Base-by-base conservation (phyloP, 352 stramenopile genomes). In the Globisporangium acanthophoron region DNA sequence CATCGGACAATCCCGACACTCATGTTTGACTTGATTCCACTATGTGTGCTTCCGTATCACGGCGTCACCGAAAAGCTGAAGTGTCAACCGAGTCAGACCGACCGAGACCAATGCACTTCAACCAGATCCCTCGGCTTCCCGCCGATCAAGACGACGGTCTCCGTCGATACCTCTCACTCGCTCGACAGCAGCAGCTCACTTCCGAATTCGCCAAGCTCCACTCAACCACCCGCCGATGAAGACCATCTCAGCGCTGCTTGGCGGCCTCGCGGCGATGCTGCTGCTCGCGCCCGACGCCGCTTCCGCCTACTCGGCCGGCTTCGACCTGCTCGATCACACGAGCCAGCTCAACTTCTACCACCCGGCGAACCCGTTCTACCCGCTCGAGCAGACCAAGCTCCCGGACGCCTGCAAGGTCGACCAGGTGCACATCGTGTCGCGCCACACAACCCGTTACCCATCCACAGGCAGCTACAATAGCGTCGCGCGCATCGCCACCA, bases 281-380 rank as follows among this genome's bases (percentile, higher is more conserved):
- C 45, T 64, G 44, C 45, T 79, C 35, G 29, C 33, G 9, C 29
- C 52, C 8, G 39, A 54, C 35, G 44, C 48, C 8, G 55, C 46
- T 1, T 55, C 55, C 5, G 69, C 67, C 1, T 76, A 76, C 65
- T 82, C 64, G 27, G 60, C 71, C 27, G 44, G 58, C 35, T 85
- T 85, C 43, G 73, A 85, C 66, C 56, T 85, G 37, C 69, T 77
- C 45, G 75, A 82, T 65, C 73, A 82, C 64, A 82, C 75, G 47
- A 85, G 71, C 43, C 72, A 79, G 54, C 73, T 85, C 58, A 80
- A 76, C 59, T 81, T 71, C 61, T 85, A 85, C 62, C 75, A 80
- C 61, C 62, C 67, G 56, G 73, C 75, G 33, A 73, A 69, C 46
- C 69, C 73, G 13, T 51, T 69, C 52, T 69, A 78, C 52, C 63